Evolutionary conservation across 768 basidiomycete species (phyloP).

Genomic region (Chalciporus pseudorubinellus): DNA sequence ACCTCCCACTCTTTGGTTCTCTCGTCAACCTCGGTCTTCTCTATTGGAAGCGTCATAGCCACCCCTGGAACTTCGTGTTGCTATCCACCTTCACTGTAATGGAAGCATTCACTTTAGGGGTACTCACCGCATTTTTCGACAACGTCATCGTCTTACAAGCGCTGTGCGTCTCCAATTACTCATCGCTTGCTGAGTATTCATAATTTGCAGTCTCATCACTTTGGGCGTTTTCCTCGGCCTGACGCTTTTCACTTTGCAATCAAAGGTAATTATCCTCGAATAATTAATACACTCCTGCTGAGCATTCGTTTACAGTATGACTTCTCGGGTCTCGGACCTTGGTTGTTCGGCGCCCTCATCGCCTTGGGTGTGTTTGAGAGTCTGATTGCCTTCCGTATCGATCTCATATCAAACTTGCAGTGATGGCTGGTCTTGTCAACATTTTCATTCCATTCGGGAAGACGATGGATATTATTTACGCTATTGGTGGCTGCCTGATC

Average conservation of each 20-base stretch:
- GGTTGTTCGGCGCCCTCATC: constrained; percentile 81
- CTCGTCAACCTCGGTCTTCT: constrained; percentile 76
- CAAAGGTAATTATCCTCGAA: constrained; percentile 55
- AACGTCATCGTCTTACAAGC: constrained; percentile 81
- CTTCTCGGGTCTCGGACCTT: constrained; percentile 89
- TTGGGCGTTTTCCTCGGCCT: constrained; percentile 90
- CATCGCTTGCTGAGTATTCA: constrained; percentile 4
- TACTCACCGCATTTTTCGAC: constrained; percentile 74
- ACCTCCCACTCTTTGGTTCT: constrained; percentile 74
- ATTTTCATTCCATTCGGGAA: constrained; percentile 84
- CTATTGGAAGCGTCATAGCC: constrained; percentile 90
- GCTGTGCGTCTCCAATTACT: constrained; percentile 46
- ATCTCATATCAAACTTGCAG: constrained; percentile 33
- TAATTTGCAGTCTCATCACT: constrained; percentile 66
- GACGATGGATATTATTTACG: constrained; percentile 79
- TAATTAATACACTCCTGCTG: not conserved
- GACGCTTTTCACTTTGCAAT: constrained; percentile 92
- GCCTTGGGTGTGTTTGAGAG: constrained; percentile 57
- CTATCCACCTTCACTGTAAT: constrained; percentile 85
- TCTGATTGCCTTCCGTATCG: not conserved
- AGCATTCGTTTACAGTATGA: constrained; percentile 61
- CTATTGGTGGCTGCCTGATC: constrained; percentile 72
- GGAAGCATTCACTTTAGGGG: constrained; percentile 90
- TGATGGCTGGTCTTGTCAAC: constrained; percentile 79
- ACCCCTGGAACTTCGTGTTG: constrained; percentile 84